Conservation (phyloP, 768 basidiomycete species). For the Aureoboletus auriporus region DNA sequence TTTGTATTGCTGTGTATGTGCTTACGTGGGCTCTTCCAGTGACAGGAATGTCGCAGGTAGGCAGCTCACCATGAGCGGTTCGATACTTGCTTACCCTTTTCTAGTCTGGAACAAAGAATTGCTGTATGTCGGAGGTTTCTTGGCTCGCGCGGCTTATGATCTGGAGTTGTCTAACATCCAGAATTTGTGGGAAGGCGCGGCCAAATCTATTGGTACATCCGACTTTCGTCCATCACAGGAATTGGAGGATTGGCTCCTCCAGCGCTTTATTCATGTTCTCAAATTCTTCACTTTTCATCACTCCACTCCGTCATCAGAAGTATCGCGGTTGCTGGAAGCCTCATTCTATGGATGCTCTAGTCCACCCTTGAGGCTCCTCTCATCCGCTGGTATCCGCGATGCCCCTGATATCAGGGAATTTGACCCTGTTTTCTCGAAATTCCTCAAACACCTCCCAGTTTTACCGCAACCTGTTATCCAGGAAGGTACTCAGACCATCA, state of each 20-base stretch:
- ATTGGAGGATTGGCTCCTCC: conserved; percentile 46
- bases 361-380: conserved; percentile 64
- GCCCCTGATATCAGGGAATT: conserved; percentile 70
- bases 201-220: conserved; percentile 27
- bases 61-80: conserved; percentile 10
- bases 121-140: conserved; percentile 76
- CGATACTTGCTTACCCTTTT: background rate
- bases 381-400: conserved; percentile 66
- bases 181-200: conserved; percentile 54
- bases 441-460: conserved; percentile 75
- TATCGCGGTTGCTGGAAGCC: conserved; percentile 64
- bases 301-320: conserved; percentile 83
- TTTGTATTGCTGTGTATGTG: background rate
- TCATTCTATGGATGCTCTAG: conserved; percentile 73
- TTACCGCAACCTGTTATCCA: conserved; percentile 58
- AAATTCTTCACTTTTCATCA: conserved; percentile 87
- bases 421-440: conserved; percentile 63
- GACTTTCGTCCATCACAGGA: conserved; percentile 36
- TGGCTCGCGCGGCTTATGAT: conserved; percentile 82
- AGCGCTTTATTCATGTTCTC: conserved; percentile 71
- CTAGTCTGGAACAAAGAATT: conserved; percentile 90
- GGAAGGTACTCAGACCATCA: conserved; percentile 58
- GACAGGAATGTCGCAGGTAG: conserved; percentile 78
- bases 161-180: conserved; percentile 64
- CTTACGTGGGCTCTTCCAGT: conserved; percentile 33